A percentile compares a stretch with the other conserved stretches of the same genome.
Conservation (phyloP, 768 basidiomycete species). For the Phanerochaete carnosa region DNA sequence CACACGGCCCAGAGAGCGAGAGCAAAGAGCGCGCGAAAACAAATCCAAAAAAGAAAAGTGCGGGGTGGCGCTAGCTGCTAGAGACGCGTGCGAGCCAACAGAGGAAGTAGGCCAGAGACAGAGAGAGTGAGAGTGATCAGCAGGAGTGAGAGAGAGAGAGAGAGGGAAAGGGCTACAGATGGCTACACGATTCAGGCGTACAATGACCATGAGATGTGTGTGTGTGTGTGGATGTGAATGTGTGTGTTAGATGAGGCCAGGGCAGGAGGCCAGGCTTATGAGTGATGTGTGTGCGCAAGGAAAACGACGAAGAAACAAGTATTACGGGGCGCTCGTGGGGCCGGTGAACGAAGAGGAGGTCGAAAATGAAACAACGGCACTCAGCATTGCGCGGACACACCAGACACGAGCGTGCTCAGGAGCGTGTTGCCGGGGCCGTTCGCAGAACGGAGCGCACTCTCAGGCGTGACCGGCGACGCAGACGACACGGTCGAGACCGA, state of each 20-base stretch:
- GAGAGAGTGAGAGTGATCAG: neutral
- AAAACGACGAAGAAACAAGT: neutral
- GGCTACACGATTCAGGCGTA: conserved; percentile 1
- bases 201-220: neutral
- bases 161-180: neutral
- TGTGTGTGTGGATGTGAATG: neutral
- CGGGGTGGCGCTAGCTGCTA: neutral
- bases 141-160: neutral
- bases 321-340: neutral
- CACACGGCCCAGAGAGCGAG: neutral
- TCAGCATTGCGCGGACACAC: neutral
- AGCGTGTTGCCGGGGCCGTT: neutral
- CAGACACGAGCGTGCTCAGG: neutral
- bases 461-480: conserved; percentile 8
- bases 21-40: neutral
- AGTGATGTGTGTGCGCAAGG: neutral
- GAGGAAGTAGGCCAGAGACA: neutral
- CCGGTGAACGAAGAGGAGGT: neutral
- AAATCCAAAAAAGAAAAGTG: neutral
- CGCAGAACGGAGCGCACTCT: neutral
- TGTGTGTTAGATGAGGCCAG: neutral
- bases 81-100: neutral
- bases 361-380: neutral
- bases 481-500: neutral
- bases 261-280: neutral